phyloP scores from a whole-genome alignment of 2,329 filamentous ascomycete genomes.

The Trichoderma polysporum region DNA sequence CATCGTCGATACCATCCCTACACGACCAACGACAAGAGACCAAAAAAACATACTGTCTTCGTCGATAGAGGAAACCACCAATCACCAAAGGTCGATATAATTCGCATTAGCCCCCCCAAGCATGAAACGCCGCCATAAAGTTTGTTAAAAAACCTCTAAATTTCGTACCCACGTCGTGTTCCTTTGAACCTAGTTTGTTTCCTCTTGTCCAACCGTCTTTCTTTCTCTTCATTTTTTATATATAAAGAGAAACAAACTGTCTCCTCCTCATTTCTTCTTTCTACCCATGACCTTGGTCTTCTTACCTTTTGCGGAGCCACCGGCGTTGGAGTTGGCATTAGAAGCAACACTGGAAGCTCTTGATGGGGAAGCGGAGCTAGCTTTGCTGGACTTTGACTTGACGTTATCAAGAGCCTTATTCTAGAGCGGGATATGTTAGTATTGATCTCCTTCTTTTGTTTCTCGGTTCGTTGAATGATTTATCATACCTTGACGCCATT shows the following conservation, averaged over 20 bases:
- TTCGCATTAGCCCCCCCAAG: not conserved
- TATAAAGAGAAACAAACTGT: not conserved
- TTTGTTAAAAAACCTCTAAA: conserved; percentile 4
- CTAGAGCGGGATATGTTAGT: conserved; percentile 46
- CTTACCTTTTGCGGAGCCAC: conserved; percentile 53
- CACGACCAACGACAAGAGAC: not conserved
- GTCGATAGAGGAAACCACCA: not conserved
- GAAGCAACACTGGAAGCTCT: conserved; percentile 87
- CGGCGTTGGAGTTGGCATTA: conserved; percentile 54
- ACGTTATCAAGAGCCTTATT: conserved; percentile 92
- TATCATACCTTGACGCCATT: conserved; percentile 76
- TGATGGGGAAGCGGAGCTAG: conserved; percentile 73
- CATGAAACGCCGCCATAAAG: not conserved
- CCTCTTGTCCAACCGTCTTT: not conserved
- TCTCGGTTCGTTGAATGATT: not conserved
- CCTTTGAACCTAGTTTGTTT: not conserved
- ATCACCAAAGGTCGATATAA: not conserved
- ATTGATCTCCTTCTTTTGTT: not conserved
- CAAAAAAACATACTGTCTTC: not conserved
- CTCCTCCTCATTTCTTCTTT: conserved; percentile 32
- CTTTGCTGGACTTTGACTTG: conserved; percentile 79
- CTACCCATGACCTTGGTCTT: conserved; percentile 34
- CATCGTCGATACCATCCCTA: not conserved
- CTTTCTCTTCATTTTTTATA: not conserved
- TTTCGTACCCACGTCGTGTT: not conserved